phyloP scores from a whole-genome alignment of 495 filamentous ascomycete species.

The Penicillium pancosmium region DNA sequence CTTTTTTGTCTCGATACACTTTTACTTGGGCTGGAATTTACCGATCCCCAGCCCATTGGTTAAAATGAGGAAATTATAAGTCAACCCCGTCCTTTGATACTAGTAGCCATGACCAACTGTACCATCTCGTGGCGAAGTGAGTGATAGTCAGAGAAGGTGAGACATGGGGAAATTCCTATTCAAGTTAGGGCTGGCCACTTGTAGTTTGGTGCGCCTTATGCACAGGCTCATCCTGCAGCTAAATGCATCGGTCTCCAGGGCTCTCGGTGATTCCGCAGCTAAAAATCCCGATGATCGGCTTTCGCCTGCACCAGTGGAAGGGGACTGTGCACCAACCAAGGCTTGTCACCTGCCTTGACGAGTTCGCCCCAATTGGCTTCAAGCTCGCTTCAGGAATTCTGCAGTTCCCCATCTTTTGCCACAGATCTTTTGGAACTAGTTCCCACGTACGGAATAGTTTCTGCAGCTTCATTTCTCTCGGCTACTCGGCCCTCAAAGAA shows the following conservation, averaged over 20 bases:
- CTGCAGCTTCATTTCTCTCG: not conserved
- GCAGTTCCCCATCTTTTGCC: slow-evolving; percentile 1
- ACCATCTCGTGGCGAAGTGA: not conserved
- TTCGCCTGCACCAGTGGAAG: not conserved
- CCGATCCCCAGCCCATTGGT: no score
- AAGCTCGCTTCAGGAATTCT: not conserved
- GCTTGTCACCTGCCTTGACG: not conserved
- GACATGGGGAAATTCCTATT: slow-evolving; percentile 6
- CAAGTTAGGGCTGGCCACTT: slow-evolving; percentile 1
- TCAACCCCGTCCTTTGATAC: no score
- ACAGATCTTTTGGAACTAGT: not conserved
- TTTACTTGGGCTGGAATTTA: no score
- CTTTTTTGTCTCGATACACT: no score
- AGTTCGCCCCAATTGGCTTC: no score
- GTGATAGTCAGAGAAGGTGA: not conserved
- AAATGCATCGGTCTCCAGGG: not conserved
- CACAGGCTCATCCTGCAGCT: not conserved
- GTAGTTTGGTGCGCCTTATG: not conserved
- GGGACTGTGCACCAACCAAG: slow-evolving; percentile 1
- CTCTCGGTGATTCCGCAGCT: not conserved
- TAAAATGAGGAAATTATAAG: no score
- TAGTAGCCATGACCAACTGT: no score
- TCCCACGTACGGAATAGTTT: not conserved
- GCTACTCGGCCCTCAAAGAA: not conserved
- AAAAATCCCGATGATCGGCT: not conserved